These are phyloP conservation scores for Neofusicoccum ribis DNA, from an alignment of 2,329 filamentous ascomycete species.

Conservation along the genomic window DNA sequence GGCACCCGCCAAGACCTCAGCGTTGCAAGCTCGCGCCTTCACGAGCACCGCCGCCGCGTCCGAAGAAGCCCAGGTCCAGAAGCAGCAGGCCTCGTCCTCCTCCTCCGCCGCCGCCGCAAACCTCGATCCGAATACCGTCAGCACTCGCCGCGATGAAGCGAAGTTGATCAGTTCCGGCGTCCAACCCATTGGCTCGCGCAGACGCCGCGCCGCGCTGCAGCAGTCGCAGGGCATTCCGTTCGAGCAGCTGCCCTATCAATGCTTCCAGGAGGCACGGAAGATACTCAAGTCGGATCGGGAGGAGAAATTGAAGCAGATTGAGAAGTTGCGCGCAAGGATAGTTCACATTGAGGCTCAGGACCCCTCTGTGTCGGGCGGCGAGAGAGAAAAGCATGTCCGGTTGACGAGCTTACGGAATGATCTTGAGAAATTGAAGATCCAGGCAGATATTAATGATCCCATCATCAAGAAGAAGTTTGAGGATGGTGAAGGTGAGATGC, in stretches of 20 bases:
- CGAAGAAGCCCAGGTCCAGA: slow-evolving; percentile 45
- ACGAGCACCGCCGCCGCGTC: slow-evolving; percentile 46
- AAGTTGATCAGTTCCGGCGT: slow-evolving; percentile 68
- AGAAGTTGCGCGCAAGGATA: slow-evolving; percentile 67
- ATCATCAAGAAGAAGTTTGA: slow-evolving; percentile 91
- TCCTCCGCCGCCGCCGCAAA: slow-evolving; percentile 19
- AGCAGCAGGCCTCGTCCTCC: slow-evolving; percentile 22
- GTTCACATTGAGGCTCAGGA: slow-evolving; percentile 61
- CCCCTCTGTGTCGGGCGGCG: slow-evolving; percentile 62
- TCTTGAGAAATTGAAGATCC: slow-evolving; percentile 78
- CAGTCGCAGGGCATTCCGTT: slow-evolving; percentile 73
- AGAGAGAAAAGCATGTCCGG: slow-evolving; percentile 64
- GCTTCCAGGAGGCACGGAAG: slow-evolving; percentile 93
- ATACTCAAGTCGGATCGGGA: slow-evolving; percentile 76
- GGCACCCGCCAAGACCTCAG: not conserved
- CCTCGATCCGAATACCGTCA: slow-evolving; percentile 69
- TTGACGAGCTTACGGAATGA: slow-evolving; percentile 70
- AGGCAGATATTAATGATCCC: slow-evolving; percentile 93
- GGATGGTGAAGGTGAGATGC: slow-evolving; percentile 74
- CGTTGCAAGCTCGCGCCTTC: slow-evolving; percentile 40
- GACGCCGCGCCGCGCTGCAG: slow-evolving; percentile 64
- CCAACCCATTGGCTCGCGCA: slow-evolving; percentile 77
- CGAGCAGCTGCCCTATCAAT: slow-evolving; percentile 93
- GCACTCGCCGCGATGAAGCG: slow-evolving; percentile 63
- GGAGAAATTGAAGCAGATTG: slow-evolving; percentile 76